phyloP scores from a whole-genome alignment of 345 rosid genomes.

The Punica granatum region DNA sequence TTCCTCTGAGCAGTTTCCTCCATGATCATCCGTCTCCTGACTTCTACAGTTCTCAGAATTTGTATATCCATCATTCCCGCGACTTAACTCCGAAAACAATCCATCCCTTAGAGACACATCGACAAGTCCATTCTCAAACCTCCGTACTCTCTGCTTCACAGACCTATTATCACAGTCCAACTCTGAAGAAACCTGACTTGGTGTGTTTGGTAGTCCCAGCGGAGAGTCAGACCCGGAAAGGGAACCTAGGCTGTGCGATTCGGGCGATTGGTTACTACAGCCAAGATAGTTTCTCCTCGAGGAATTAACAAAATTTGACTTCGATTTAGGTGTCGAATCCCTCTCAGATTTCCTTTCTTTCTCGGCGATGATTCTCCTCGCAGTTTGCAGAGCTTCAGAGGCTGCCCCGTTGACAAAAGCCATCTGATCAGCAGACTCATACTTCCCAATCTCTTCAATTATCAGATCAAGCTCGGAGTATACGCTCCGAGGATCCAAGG shows the following conservation, averaged over 20 bases:
- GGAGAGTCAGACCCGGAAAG: constrained; percentile 41
- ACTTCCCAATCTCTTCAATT: constrained; percentile 69
- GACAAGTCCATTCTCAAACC: constrained; percentile 41
- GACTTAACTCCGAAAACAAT: constrained; percentile 44
- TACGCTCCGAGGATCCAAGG: constrained; percentile 66
- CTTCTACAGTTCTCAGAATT: constrained; percentile 25
- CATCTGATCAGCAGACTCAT: constrained; percentile 77
- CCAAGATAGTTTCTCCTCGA: constrained; percentile 18
- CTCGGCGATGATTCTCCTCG: constrained; percentile 48
- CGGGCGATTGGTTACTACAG: constrained; percentile 41
- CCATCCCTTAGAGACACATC: constrained; percentile 68
- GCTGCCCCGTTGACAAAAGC: constrained; percentile 85
- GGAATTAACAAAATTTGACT: constrained; percentile 34
- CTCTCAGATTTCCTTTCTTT: constrained; percentile 53
- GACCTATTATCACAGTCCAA: constrained; percentile 40
- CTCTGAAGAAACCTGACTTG: constrained; percentile 24
- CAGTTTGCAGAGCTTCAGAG: constrained; percentile 79
- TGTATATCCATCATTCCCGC: constrained; percentile 27
- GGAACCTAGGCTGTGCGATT: constrained; percentile 62
- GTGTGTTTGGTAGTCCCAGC: constrained; percentile 46
- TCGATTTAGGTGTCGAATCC: constrained; percentile 39
- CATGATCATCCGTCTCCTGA: constrained; percentile 17
- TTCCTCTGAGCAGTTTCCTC: constrained; percentile 24
- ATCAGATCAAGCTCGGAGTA: constrained; percentile 67
- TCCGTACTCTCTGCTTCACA: constrained; percentile 62